Evolutionary conservation across 192 early-diverging fungal species (phyloP).

Genomic region (Irineochytrium annulatum): DNA sequence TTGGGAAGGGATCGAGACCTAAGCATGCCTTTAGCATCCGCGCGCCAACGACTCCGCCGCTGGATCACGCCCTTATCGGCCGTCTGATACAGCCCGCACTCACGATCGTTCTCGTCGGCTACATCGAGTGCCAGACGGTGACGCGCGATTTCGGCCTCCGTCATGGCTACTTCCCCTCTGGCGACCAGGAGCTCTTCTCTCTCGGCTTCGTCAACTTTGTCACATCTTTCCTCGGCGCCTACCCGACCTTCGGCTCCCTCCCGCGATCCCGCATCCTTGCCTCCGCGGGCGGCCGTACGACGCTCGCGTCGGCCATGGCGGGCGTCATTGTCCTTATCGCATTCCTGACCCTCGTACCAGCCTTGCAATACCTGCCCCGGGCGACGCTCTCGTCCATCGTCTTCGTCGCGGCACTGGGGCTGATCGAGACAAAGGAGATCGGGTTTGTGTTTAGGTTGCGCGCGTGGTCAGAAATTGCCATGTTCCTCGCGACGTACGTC

Average conservation of each 20-base stretch:
- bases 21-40: no score
- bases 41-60: conserved; percentile 15
- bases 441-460: conserved; percentile 58
- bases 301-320: conserved; percentile 70
- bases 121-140: conserved; percentile 37
- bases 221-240: conserved; percentile 31
- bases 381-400: conserved; percentile 77
- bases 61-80: conserved; percentile 20
- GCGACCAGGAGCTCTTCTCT: conserved; percentile 36
- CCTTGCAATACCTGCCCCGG: conserved; percentile 72
- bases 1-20: no score
- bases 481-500: conserved; percentile 25
- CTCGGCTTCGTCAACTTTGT: conserved; percentile 37
- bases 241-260: conserved; percentile 73
- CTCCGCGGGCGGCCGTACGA: conserved; percentile 74
- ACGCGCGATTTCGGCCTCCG: conserved; percentile 32
- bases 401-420: conserved; percentile 71
- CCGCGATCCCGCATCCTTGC: conserved; percentile 89
- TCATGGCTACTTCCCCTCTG: conserved; percentile 34
- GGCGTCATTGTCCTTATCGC: conserved; percentile 67
- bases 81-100: conserved; percentile 26
- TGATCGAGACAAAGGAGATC: conserved; percentile 76
- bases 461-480: conserved; percentile 23
- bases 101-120: conserved; percentile 37
- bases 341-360: conserved; percentile 66